Percentiles rank a stretch among this genome's conserved stretches.
Evolutionary conservation across 768 basidiomycete genomes (phyloP).

Genomic region (Suillus lakei): DNA sequence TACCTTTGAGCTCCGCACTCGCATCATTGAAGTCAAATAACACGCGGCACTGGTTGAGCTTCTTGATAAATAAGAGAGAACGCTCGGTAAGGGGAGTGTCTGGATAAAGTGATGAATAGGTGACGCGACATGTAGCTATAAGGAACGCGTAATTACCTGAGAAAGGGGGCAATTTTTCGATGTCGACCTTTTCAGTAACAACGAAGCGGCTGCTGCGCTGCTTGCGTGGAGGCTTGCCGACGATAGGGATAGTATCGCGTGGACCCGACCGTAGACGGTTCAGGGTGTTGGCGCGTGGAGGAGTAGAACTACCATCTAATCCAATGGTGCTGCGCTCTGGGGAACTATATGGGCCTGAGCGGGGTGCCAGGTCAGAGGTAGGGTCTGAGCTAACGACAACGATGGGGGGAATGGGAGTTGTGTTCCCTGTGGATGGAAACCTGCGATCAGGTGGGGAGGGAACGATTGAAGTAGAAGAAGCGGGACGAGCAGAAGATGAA

Average conservation of each 20-base stretch:
- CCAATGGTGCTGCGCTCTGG: conserved; percentile 54
- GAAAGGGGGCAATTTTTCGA: conserved; percentile 92
- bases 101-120: conserved; percentile 36
- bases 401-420: conserved; percentile 74
- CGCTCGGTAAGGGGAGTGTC: conserved; percentile 91
- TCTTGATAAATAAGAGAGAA: conserved; percentile 89
- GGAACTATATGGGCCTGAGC: conserved; percentile 45
- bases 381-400: conserved; percentile 85
- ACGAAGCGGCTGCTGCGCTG: conserved; percentile 97
- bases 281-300: conserved; percentile 70
- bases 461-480: conserved; percentile 43
- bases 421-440: conserved; percentile 42
- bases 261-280: conserved; percentile 81
- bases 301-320: conserved; percentile 54
- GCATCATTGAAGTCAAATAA: conserved; percentile 99
- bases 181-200: conserved; percentile 94
- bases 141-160: conserved; percentile 57
- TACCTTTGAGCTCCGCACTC: conserved; percentile 92
- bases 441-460: conserved; percentile 63
- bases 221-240: conserved; percentile 95
- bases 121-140: conserved; percentile 16
- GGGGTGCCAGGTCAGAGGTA: conserved; percentile 50
- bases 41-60: conserved; percentile 94
- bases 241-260: conserved; percentile 96
- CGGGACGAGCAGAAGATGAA: conserved; percentile 47